Base-by-base conservation (phyloP, 2,329 filamentous ascomycete genomes). In the Raffaelea ambrosiae region DNA sequence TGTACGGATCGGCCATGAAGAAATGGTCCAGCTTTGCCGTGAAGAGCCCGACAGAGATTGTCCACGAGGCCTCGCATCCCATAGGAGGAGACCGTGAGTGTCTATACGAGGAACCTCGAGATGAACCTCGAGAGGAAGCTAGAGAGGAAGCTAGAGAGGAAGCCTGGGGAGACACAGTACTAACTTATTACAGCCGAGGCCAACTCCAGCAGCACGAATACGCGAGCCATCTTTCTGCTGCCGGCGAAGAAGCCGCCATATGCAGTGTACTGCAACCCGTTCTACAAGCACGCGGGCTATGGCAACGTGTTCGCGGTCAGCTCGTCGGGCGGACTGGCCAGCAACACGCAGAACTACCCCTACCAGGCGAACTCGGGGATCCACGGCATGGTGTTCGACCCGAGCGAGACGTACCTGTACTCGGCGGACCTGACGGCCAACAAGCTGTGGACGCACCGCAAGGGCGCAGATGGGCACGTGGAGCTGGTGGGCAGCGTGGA, bases 1-100 rank as follows among this genome's bases (percentile, higher is more conserved):
- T 95, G 51, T 95, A 95, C 64, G 88, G 88, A 58, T 83, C 88
- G 3, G 86, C 87, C 51, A 93, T 93, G 87, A 95, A 95, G 74
- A 91, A 89, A 64, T 95, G 88, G 87, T 84, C 84, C 44, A 89
- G 84, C 63, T 91, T 87, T 64, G 72, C 81, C 41, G 84, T 94
- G 58, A 78, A 83, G 58, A 83, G 78, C 56, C 85, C 88, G 3
- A 83, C 79, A 2, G 79, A 88, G 44, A 93, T 95, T 54, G 68
- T 80, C 42, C 88, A 93, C 56, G 77, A 84, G 63, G 73, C 74
- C 40, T 88, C 88, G 14, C 81, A 88, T 64, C 76, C 84, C 3
- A 84, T 95, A 64, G 81, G 79, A 40, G 84, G 86, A 56, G 77
- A 94, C 61, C 78, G 85, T 88, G 74, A 47, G 79, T n/a, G n/a